These are phyloP conservation scores for Euclidium syriacum DNA, from an alignment of 345 rosid species.

Conservation along the genomic window DNA sequence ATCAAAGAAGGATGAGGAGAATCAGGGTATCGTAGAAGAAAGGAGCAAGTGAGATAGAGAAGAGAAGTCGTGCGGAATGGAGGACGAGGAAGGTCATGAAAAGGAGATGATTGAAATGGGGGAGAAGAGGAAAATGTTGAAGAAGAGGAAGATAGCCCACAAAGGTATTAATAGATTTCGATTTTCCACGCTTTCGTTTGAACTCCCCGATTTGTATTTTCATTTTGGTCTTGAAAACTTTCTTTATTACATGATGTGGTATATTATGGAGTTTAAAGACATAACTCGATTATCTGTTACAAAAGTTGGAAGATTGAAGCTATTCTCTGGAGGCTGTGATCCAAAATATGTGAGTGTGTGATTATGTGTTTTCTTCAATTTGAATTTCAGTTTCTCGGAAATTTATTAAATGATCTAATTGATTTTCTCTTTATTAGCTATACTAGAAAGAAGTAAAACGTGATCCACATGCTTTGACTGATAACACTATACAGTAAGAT, in stretches of 20 bases:
- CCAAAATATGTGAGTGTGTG: constrained; percentile 56
- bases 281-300: constrained; percentile 47
- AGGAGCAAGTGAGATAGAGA: too few relatives aligned
- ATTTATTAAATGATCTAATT: constrained; percentile 35
- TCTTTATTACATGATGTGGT: constrained; percentile 58
- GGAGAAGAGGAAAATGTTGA: too few relatives aligned
- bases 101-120: too few relatives aligned
- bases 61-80: too few relatives aligned
- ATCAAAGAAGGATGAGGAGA: too few relatives aligned
- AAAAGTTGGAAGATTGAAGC: constrained; percentile 68
- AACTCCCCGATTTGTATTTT: too few relatives aligned
- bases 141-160: too few relatives aligned
- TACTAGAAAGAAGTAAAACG: constrained; percentile 66
- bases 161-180: too few relatives aligned
- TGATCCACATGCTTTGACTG: constrained; percentile 63
- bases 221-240: neutral
- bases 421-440: constrained; percentile 33
- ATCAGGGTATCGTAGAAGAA: too few relatives aligned
- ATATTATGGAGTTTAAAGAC: constrained; percentile 60
- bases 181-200: too few relatives aligned
- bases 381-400: neutral
- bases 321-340: constrained; percentile 76
- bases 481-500: constrained; percentile 80
- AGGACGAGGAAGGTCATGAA: too few relatives aligned
- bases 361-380: too few relatives aligned